Base-by-base conservation (phyloP, 208 protist species). In the Leishmania amazonensis region DNA sequence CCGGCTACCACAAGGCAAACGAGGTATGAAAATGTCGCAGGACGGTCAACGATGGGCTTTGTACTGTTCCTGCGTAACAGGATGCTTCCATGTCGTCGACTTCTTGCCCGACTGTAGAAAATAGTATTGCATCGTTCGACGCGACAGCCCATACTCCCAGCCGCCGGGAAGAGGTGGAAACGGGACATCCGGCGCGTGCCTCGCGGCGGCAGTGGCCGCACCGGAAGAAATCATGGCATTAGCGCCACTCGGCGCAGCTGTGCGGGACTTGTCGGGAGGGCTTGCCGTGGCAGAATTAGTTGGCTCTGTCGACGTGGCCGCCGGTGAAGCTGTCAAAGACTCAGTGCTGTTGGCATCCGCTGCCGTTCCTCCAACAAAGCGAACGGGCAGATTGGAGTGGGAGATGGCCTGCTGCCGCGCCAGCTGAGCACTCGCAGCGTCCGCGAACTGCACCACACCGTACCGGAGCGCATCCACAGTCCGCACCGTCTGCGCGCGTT, bases 121-220 rank as follows among this genome's bases (percentile, higher is more conserved):
- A n/a, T 83, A 86, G 83, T 83, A 86, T 73, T 86, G 78, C 78
- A 80, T 86, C 31, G 83, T 86, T 78, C 83, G 83, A 5, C 83
- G 78, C 45, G 83, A 86, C 74, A 86, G 45, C 0, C 83, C 83
- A 35, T 80, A 86, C 67, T 86, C 83, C 83, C 83, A 86, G 42
- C 75, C 83, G 28, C 60, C 67, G 6, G 83, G 83, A 75, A 86
- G 74, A 35, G 83, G 83, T 11, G 83, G 83, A 38, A 86, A 86
- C 9, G 83, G 83, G 45, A 86, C 65, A 24, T 45, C 74, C n/a
- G 83, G 49, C 35, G 78, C 54, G 67, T 78, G 79, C 40, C 53
- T 73, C 57, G 57, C 73, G 73, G 73, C 51, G 35, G 73, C 35
- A 51, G 73, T 5, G 51, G 3, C 42, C 31, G 2, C 15, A 45